A percentile compares a stretch with the other conserved stretches of the same genome.
Evolutionary conservation across 352 stramenopile species (phyloP).

Genomic region (Phytophthora tentaculata): DNA sequence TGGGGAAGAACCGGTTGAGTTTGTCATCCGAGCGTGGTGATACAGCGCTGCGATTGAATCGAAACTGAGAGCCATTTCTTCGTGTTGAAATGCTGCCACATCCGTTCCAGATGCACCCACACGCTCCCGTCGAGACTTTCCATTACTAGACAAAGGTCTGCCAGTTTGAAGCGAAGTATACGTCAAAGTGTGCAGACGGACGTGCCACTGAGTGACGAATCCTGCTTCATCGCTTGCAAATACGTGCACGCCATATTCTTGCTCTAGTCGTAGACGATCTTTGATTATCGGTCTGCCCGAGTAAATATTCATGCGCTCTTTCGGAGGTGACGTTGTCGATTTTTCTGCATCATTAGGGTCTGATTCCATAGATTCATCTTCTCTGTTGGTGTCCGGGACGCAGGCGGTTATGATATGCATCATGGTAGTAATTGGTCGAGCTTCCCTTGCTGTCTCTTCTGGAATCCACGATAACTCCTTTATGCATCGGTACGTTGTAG

Average conservation of each 20-base stretch:
- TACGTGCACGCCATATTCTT: slow-evolving; percentile 39
- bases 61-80: slow-evolving; percentile 63
- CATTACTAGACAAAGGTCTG: slow-evolving; percentile 12
- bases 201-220: slow-evolving; percentile 46
- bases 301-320: slow-evolving; percentile 26
- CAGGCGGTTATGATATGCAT: slow-evolving; percentile 27
- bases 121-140: slow-evolving; percentile 5
- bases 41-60: slow-evolving; percentile 60
- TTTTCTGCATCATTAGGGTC: not conserved
- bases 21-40: slow-evolving; percentile 38
- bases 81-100: slow-evolving; percentile 47
- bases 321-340: slow-evolving; percentile 5
- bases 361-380: not conserved
- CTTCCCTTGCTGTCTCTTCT: not conserved
- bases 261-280: slow-evolving; percentile 35
- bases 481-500: slow-evolving; percentile 32
- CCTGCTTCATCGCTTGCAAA: slow-evolving; percentile 55
- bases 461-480: slow-evolving; percentile 23
- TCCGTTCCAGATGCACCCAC: slow-evolving; percentile 18
- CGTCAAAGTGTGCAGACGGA: slow-evolving; percentile 17
- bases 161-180: slow-evolving; percentile 10
- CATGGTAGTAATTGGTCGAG: slow-evolving; percentile 6
- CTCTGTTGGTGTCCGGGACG: not conserved
- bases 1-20: not conserved
- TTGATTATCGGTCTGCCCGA: slow-evolving; percentile 32